Conservation (phyloP, 371 early-diverging fungal species). For the Mucor piriformis region DNA sequence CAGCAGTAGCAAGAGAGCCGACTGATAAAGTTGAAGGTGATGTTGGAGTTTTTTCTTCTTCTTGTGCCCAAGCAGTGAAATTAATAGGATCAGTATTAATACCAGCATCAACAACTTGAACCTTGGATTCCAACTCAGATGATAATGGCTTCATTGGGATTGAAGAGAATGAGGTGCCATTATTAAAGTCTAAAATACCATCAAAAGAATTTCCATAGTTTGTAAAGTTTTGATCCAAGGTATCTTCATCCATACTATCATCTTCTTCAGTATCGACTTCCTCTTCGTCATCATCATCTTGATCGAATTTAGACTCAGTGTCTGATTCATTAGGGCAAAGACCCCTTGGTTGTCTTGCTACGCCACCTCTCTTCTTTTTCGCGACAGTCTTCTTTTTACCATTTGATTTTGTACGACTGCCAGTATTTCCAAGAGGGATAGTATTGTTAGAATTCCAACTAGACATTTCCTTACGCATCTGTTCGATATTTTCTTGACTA, state of each 20-base stretch:
- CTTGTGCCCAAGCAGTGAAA: background rate
- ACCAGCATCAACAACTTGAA: conserved; percentile 21
- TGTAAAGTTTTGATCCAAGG: background rate
- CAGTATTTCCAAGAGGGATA: background rate
- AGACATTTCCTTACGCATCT: conserved; percentile 52
- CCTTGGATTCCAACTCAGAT: conserved; percentile 28
- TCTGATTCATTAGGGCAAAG: conserved; percentile 15
- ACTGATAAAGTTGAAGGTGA: conserved; percentile 1
- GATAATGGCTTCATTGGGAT: conserved; percentile 27
- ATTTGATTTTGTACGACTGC: conserved; percentile 3
- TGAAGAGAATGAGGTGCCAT: conserved; percentile 8
- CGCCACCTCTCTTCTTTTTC: conserved; percentile 21
- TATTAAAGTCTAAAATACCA: background rate
- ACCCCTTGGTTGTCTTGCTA: conserved; percentile 30
- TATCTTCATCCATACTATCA: conserved; percentile 1
- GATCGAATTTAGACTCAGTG: background rate
- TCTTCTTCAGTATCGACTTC: background rate
- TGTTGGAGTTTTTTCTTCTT: background rate
- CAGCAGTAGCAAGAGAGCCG: background rate
- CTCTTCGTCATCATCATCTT: conserved; percentile 7
- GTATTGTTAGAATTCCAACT: conserved; percentile 16
- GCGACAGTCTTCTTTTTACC: conserved; percentile 10
- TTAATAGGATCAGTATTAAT: conserved; percentile 27
- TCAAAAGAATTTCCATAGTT: conserved; percentile 13
- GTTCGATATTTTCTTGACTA: conserved; percentile 66